Conservation (phyloP, 768 basidiomycete species). For the Termitomyces sp. region DNA sequence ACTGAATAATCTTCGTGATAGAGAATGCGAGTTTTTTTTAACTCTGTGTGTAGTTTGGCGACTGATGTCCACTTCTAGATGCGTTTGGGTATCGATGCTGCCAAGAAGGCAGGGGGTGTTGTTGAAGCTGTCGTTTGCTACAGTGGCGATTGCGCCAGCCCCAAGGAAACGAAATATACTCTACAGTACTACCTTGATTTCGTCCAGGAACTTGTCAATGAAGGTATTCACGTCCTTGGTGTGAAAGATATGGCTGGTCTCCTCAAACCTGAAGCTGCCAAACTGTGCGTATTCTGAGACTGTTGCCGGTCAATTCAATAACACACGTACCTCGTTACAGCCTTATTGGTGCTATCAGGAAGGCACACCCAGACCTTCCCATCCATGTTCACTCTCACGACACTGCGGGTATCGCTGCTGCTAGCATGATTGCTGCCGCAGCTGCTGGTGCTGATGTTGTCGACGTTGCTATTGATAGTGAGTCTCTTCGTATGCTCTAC, state of each 20-base stretch:
- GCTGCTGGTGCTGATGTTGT: conserved; percentile 98
- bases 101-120: conserved; percentile 99
- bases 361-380: conserved; percentile 94
- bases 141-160: conserved; percentile 93
- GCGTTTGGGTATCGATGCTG: conserved; percentile 97
- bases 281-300: conserved; percentile 47
- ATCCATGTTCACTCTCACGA: conserved; percentile 99
- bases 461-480: conserved; percentile 98
- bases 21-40: conserved; percentile 55
- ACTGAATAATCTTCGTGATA: conserved; percentile 21
- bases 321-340: conserved; percentile 30
- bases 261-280: conserved; percentile 92
- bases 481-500: conserved; percentile 21
- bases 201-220: conserved; percentile 84
- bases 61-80: conserved; percentile 44
- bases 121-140: conserved; percentile 97
- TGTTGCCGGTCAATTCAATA: background rate
- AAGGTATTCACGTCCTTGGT: conserved; percentile 94
- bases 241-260: conserved; percentile 99
- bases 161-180: conserved; percentile 96
- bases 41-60: background rate
- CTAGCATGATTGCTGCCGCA: conserved; percentile 95
- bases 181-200: conserved; percentile 97
- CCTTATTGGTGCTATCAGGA: conserved; percentile 89
- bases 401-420: conserved; percentile 95